Evolutionary conservation across 257 asterid species (phyloP).

Genomic region (Gentiana dahurica): DNA sequence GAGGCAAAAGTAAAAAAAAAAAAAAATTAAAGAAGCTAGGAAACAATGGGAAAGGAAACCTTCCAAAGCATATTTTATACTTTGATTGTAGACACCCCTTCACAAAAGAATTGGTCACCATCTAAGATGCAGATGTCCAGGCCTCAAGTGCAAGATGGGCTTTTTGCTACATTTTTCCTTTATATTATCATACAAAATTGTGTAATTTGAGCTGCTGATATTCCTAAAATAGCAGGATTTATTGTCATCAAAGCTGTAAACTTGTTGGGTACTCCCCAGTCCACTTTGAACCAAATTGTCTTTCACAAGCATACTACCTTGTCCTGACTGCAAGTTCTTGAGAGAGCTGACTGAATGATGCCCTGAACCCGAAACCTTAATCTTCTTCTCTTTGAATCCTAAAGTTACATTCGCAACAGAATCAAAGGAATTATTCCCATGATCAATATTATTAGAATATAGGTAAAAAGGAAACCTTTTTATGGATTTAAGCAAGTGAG

Average conservation of each 20-base stretch:
- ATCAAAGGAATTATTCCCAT: conserved; percentile 30
- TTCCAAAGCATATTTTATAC: too few relatives aligned
- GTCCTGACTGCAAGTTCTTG: conserved; percentile 48
- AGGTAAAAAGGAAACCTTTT: conserved; percentile 28
- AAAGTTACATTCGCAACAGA: conserved; percentile 48
- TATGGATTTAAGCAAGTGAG: conserved; percentile 15
- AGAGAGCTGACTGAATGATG: conserved; percentile 17
- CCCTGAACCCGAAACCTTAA: conserved; percentile 19
- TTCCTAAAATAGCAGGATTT: conserved; percentile 47
- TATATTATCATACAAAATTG: conserved; percentile 39
- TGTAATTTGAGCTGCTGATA: conserved; percentile 65
- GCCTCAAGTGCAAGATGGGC: background rate
- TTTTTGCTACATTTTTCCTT: conserved; percentile 21
- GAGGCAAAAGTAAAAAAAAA: too few relatives aligned
- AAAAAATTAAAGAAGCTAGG: too few relatives aligned
- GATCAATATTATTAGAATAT: conserved; percentile 29
- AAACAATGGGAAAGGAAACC: too few relatives aligned
- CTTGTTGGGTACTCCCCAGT: conserved; percentile 56
- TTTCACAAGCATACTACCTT: conserved; percentile 44
- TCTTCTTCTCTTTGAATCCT: conserved; percentile 36
- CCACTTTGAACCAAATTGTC: conserved; percentile 43
- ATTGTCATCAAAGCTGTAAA: conserved; percentile 22
- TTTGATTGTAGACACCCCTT: too few relatives aligned
- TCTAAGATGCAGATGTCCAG: background rate
- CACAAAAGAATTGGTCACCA: background rate